These are phyloP conservation scores for Amanita subjunquillea DNA, from an alignment of 768 basidiomycete species.

Conservation along the genomic window DNA sequence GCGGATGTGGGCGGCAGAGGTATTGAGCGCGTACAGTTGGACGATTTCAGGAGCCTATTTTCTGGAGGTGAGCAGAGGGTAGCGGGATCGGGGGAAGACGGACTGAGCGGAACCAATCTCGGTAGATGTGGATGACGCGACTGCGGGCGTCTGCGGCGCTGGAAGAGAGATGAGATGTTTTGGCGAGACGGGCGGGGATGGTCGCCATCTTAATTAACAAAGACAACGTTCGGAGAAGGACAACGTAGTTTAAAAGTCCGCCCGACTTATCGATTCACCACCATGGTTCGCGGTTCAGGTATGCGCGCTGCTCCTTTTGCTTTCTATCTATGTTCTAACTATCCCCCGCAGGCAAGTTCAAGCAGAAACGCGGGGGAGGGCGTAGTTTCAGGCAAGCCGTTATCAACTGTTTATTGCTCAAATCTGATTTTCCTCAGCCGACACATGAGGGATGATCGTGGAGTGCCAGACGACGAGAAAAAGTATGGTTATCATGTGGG, in stretches of 20 bases:
- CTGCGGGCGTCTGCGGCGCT: conserved; percentile 49
- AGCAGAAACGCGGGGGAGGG: conserved; percentile 82
- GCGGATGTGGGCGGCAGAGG: conserved; percentile 69
- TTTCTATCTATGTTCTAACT: neutral
- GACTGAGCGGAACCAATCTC: conserved; percentile 90
- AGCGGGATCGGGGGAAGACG: conserved; percentile 19
- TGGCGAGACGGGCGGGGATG: conserved; percentile 85
- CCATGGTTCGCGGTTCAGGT: conserved; percentile 46
- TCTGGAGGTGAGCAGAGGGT: neutral
- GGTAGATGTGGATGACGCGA: conserved; percentile 71
- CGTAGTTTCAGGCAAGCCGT: conserved; percentile 61
- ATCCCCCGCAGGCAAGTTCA: conserved; percentile 55
- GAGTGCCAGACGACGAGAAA: conserved; percentile 32
- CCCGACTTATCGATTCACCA: conserved; percentile 5
- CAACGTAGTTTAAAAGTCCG: conserved; percentile 16
- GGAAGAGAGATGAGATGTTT: conserved; percentile 48
- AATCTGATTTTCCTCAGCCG: conserved; percentile 29
- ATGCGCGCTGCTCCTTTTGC: conserved; percentile 4
- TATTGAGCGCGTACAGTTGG: conserved; percentile 69
- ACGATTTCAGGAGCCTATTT: conserved; percentile 86
- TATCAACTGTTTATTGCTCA: conserved; percentile 6
- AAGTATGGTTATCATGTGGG: neutral
- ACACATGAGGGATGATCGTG: conserved; percentile 46
- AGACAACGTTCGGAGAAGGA: neutral
- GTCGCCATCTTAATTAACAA: conserved; percentile 35